A percentile compares a stretch with the other conserved stretches of the same genome.
Evolutionary conservation across 2,329 filamentous ascomycete species (phyloP).

Genomic region (Epichloe uncinata): DNA sequence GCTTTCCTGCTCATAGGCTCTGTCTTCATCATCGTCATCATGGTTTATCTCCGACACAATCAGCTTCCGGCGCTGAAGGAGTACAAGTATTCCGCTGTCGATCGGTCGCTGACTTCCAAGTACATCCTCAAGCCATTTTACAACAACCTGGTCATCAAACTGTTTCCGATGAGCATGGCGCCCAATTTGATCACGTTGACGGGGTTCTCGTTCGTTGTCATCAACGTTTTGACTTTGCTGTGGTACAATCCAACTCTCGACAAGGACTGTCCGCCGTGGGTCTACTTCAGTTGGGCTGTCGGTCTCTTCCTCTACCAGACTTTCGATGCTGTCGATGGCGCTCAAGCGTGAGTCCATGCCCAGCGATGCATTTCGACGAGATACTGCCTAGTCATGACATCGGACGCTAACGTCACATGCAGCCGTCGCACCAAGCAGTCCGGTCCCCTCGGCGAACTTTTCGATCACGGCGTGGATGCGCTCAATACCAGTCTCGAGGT

Average conservation of each 20-base stretch:
- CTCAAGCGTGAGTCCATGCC: conserved; percentile 61
- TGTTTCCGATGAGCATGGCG: conserved; percentile 94
- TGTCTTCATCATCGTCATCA: conserved; percentile 21
- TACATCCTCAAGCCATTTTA: conserved; percentile 98
- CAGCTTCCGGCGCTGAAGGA: conserved; percentile 77
- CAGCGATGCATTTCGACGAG: neutral
- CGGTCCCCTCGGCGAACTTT: conserved; percentile 87
- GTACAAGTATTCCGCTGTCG: conserved; percentile 92
- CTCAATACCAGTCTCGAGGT: conserved; percentile 92
- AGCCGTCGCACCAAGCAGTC: conserved; percentile 82
- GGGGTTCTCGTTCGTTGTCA: conserved; percentile 78
- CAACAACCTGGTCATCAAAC: conserved; percentile 82
- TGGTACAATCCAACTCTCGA: conserved; percentile 95
- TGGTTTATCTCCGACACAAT: conserved; percentile 93
- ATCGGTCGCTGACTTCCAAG: conserved; percentile 78
- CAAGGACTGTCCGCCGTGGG: conserved; percentile 86
- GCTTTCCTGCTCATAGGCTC: neutral
- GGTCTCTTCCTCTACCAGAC: conserved; percentile 96
- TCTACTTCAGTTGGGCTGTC: conserved; percentile 82
- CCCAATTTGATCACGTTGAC: conserved; percentile 77
- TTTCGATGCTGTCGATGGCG: conserved; percentile 92
- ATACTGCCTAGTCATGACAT: neutral
- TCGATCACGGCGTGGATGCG: conserved; percentile 95
- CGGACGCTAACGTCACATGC: conserved; percentile 1
- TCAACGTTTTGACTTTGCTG: conserved; percentile 80